These are phyloP conservation scores for Blakeslea trispora DNA, from an alignment of 371 early-diverging fungal genomes.

Conservation along the genomic window DNA sequence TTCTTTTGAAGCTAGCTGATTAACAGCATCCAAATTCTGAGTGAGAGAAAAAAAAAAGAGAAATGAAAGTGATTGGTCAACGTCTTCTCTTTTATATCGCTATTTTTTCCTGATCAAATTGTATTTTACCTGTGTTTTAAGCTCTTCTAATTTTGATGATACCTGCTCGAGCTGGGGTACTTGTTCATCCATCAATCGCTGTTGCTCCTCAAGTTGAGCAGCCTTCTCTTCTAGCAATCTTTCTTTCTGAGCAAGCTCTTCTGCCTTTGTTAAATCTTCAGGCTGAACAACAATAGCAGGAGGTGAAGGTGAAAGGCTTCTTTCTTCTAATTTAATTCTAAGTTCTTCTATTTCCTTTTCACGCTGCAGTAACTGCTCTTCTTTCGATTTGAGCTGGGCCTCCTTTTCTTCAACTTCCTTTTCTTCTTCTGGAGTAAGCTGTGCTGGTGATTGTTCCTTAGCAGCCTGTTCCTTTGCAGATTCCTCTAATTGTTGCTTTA, in stretches of 20 bases:
- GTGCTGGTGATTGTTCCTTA: neutral
- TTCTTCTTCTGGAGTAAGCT: neutral
- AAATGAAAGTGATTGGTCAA: slow-evolving; percentile 3
- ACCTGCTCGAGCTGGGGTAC: slow-evolving; percentile 30
- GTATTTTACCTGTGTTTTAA: slow-evolving; percentile 33
- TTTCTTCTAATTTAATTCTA: slow-evolving; percentile 21
- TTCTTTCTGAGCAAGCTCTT: slow-evolving; percentile 32
- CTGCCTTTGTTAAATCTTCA: slow-evolving; percentile 17
- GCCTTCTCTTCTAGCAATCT: slow-evolving; percentile 30
- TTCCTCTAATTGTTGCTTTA: slow-evolving; percentile 30
- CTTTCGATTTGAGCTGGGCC: slow-evolving; percentile 20
- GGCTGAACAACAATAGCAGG: slow-evolving; percentile 22
- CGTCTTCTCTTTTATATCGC: neutral
- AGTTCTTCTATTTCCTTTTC: slow-evolving; percentile 36
- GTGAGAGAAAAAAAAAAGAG: slow-evolving; percentile 5
- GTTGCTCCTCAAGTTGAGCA: slow-evolving; percentile 28
- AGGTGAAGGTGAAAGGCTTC: slow-evolving; percentile 9
- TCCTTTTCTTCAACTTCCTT: slow-evolving; percentile 5
- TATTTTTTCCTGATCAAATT: neutral
- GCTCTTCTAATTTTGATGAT: slow-evolving; percentile 34
- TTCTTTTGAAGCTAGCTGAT: slow-evolving; percentile 39
- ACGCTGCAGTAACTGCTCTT: slow-evolving; percentile 29
- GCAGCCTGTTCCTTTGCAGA: slow-evolving; percentile 10
- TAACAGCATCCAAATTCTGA: slow-evolving; percentile 46
- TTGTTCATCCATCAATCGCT: slow-evolving; percentile 25